Conservation (phyloP, 352 stramenopile species). For the Chrysophaeum taylorii region DNA sequence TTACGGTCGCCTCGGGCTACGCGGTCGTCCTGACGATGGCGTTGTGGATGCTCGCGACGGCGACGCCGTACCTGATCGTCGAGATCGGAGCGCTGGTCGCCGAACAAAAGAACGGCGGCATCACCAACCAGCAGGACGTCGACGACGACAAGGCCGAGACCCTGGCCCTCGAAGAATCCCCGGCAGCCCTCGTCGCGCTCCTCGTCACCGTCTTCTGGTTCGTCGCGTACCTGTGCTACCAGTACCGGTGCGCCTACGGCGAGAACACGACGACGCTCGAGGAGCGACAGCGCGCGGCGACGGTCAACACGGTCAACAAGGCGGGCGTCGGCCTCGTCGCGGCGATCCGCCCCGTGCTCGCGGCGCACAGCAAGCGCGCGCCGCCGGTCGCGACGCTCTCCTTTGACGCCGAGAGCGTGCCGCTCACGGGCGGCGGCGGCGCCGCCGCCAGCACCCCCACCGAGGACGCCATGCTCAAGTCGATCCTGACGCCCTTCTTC, state of each 20-base stretch:
- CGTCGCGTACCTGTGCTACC: conserved; percentile 76
- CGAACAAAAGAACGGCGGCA: background rate
- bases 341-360: background rate
- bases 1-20: conserved; percentile 65
- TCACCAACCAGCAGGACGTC: conserved; percentile 33
- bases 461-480: conserved; percentile 54
- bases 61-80: conserved; percentile 81
- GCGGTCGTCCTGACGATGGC: conserved; percentile 79
- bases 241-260: conserved; percentile 55
- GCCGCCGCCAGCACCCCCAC: background rate
- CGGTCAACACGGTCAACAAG: background rate
- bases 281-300: conserved; percentile 53
- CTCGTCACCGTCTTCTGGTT: conserved; percentile 75
- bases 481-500: conserved; percentile 83
- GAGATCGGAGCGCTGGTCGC: conserved; percentile 75
- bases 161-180: conserved; percentile 67
- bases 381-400: conserved; percentile 47
- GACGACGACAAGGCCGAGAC: conserved; percentile 53
- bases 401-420: conserved; percentile 45
- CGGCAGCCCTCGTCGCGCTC: conserved; percentile 72
- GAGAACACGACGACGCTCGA: conserved; percentile 56
- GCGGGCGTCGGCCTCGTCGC: background rate
- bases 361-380: conserved; percentile 33
- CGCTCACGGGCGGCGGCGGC: conserved; percentile 44
- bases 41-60: conserved; percentile 38